Conservation (phyloP, 305 asterid species). For the Fraxinus sp. region DNA sequence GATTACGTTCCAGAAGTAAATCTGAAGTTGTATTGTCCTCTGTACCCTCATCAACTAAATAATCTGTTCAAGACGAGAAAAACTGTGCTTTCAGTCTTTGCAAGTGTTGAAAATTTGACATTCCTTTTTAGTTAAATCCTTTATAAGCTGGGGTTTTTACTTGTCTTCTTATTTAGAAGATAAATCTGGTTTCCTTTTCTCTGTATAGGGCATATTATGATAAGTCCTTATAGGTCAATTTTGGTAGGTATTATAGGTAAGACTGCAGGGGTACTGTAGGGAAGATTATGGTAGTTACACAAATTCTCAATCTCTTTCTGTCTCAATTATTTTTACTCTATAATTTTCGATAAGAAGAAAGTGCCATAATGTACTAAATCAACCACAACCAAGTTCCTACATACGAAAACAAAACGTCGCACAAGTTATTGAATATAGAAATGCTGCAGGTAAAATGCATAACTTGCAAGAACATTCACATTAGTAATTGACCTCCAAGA, state of each 20-base stretch:
- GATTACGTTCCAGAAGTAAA: constrained; percentile 86
- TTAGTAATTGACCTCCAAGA: neutral
- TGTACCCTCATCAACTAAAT: constrained; percentile 91
- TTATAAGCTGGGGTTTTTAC: neutral
- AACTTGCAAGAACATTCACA: neutral
- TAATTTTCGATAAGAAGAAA: neutral
- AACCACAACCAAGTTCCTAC: neutral
- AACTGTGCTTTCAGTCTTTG: constrained; percentile 13
- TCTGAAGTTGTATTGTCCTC: constrained; percentile 93
- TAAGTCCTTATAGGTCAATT: neutral
- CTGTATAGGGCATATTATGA: neutral
- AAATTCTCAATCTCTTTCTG: neutral
- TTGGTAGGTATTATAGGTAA: neutral
- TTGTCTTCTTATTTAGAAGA: neutral
- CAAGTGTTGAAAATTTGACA: neutral
- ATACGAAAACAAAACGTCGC: neutral
- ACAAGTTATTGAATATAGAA: neutral
- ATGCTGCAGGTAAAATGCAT: neutral
- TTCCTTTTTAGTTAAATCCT: neutral
- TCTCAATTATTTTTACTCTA: neutral
- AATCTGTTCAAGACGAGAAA: constrained; percentile 57
- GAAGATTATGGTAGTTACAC: neutral
- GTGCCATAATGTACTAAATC: neutral
- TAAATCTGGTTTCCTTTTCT: neutral
- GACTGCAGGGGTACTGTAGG: neutral